Evolutionary conservation across 495 filamentous ascomycete species (phyloP).

Genomic region (Cenococcum geophilum): DNA sequence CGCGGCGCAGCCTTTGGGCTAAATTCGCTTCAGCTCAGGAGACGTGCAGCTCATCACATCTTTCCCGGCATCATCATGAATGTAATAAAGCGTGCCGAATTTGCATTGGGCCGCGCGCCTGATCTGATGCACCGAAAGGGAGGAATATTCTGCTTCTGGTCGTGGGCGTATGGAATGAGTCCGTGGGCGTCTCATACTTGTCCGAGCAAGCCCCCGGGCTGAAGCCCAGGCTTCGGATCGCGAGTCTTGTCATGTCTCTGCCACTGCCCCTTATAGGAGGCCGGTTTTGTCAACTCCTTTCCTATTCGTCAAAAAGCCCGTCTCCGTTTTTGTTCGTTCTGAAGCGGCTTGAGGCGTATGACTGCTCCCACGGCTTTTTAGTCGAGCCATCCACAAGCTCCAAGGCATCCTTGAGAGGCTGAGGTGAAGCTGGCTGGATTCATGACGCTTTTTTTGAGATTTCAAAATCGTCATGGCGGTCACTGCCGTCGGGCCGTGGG

Average conservation of each 20-base stretch:
- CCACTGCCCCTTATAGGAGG: constrained; percentile 2
- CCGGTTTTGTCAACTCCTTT: not conserved
- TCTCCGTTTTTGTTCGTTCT: not conserved
- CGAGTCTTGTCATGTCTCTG: constrained; percentile 4
- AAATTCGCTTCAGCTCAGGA: not conserved
- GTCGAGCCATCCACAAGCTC: not conserved
- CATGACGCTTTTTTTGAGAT: not conserved
- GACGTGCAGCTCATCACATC: too few species aligned
- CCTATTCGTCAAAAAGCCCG: not conserved
- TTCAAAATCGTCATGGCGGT: not conserved
- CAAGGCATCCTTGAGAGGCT: not conserved
- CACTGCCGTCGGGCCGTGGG: not conserved
- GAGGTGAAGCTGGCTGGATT: constrained; percentile 1
- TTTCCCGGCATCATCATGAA: not conserved
- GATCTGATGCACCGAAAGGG: not conserved
- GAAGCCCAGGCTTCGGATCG: not conserved
- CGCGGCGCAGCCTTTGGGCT: not conserved
- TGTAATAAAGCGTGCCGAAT: not conserved
- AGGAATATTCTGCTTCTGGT: not conserved
- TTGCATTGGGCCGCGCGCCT: not conserved
- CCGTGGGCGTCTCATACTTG: constrained; percentile 1
- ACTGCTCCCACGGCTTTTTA: not conserved
- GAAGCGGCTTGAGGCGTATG: not conserved
- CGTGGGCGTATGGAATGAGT: not conserved
- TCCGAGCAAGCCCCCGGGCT: constrained; percentile 1